phyloP scores from a whole-genome alignment of 805 yeast species.

The Saccharomycopsis sp. region DNA sequence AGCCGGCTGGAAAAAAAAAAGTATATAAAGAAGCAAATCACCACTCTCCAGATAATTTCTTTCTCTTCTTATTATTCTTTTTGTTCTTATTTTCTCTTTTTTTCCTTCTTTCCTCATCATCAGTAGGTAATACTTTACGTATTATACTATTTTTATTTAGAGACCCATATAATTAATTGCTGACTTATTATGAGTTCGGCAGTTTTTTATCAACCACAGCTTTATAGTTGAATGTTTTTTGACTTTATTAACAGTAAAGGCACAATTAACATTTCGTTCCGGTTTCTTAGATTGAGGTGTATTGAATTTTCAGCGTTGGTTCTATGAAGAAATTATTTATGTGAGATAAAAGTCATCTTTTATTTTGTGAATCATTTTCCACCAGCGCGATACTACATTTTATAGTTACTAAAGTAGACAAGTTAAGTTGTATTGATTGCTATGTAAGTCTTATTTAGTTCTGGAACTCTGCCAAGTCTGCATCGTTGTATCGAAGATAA shows the following conservation, averaged over 20 bases:
- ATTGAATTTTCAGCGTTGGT: slow-evolving; percentile 8
- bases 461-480: background rate
- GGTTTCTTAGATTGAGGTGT: slow-evolving; percentile 22
- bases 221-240: slow-evolving; percentile 22
- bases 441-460: too few relatives aligned
- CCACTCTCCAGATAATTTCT: background rate
- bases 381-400: slow-evolving; percentile 3
- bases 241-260: slow-evolving; percentile 23
- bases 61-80: background rate
- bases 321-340: slow-evolving; percentile 7
- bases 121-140: slow-evolving; percentile 23
- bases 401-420: too few relatives aligned
- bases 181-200: slow-evolving; percentile 20
- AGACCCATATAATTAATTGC: slow-evolving; percentile 16
- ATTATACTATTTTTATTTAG: slow-evolving; percentile 21
- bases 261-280: slow-evolving; percentile 23
- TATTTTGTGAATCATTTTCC: slow-evolving; percentile 1
- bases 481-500: slow-evolving; percentile 56
- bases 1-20: slow-evolving; percentile 1
- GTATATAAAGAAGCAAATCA: slow-evolving; percentile 6
- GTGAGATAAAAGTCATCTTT: background rate
- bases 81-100: slow-evolving; percentile 1
- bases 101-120: slow-evolving; percentile 18
- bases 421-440: too few relatives aligned
- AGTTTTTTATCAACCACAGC: slow-evolving; percentile 21